Conservation (phyloP, 805 yeast species). For the Yarrowia deformans region DNA sequence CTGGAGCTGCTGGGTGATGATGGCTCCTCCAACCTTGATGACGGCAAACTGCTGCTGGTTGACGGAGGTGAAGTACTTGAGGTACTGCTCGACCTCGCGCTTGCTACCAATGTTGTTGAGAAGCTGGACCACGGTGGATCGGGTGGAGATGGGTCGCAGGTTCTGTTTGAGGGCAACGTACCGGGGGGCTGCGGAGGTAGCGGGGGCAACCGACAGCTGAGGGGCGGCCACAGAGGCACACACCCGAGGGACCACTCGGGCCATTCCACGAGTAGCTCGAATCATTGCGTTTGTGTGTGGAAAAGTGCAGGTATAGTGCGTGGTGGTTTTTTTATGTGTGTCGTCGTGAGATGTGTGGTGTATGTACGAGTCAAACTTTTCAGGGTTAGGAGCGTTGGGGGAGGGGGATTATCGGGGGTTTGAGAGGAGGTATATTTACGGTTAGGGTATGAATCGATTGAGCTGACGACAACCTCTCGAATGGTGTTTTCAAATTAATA, state of each 20-base stretch:
- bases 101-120: conserved; percentile 96
- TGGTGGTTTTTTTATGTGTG: neutral
- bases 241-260: conserved; percentile 38
- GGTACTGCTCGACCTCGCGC: conserved; percentile 96
- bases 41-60: conserved; percentile 90
- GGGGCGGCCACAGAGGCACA: conserved; percentile 28
- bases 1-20: conserved; percentile 90
- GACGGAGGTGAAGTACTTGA: conserved; percentile 95
- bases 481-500: too few species aligned
- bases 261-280: conserved; percentile 38
- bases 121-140: conserved; percentile 94
- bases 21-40: conserved; percentile 98
- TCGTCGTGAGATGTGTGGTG: neutral
- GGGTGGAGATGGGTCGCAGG: conserved; percentile 56
- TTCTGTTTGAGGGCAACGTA: conserved; percentile 6
- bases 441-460: neutral
- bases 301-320: neutral
- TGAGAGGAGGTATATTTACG: too few species aligned
- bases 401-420: neutral
- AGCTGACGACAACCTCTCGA: too few species aligned
- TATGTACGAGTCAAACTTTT: conserved; percentile 19
- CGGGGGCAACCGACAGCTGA: neutral
- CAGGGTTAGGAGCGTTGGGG: neutral
- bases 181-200: neutral
- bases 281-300: conserved; percentile 7